Evolutionary conservation across 495 filamentous ascomycete genomes (phyloP).

Genomic region (Penicillium macrosclerotiorum): DNA sequence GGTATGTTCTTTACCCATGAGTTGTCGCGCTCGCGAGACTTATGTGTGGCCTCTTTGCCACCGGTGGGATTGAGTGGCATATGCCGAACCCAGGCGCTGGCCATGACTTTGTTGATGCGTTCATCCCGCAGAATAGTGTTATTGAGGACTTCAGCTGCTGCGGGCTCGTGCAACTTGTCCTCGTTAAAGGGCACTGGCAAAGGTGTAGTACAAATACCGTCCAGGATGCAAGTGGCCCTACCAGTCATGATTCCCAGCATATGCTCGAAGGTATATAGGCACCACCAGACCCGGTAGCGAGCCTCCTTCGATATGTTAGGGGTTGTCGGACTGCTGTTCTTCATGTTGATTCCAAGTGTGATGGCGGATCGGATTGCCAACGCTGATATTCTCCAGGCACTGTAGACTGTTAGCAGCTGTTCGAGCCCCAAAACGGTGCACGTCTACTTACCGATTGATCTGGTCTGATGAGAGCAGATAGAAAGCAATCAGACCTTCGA

Average conservation of each 20-base stretch:
- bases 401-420: conserved; percentile 19
- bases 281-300: conserved; percentile 66
- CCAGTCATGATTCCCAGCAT: conserved; percentile 62
- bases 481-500: conserved; percentile 47
- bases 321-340: conserved; percentile 52
- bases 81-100: conserved; percentile 37
- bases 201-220: conserved; percentile 59
- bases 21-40: conserved; percentile 21
- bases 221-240: conserved; percentile 58
- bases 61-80: conserved; percentile 37
- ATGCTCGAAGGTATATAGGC: conserved; percentile 60
- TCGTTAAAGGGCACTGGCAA: conserved; percentile 59
- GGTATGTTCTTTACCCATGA: conserved; percentile 34
- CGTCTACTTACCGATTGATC: conserved; percentile 46
- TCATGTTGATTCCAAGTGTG: conserved; percentile 62
- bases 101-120: conserved; percentile 33
- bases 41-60: conserved; percentile 23
- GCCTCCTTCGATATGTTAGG: conserved; percentile 57
- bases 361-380: conserved; percentile 60
- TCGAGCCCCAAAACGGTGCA: not conserved
- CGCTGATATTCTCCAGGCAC: conserved; percentile 63
- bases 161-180: conserved; percentile 39
- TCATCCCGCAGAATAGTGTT: conserved; percentile 35
- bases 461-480: conserved; percentile 54
- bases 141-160: conserved; percentile 30